Evolutionary conservation across 2,329 filamentous ascomycete genomes (phyloP).

Genomic region (Zalaria sp.): DNA sequence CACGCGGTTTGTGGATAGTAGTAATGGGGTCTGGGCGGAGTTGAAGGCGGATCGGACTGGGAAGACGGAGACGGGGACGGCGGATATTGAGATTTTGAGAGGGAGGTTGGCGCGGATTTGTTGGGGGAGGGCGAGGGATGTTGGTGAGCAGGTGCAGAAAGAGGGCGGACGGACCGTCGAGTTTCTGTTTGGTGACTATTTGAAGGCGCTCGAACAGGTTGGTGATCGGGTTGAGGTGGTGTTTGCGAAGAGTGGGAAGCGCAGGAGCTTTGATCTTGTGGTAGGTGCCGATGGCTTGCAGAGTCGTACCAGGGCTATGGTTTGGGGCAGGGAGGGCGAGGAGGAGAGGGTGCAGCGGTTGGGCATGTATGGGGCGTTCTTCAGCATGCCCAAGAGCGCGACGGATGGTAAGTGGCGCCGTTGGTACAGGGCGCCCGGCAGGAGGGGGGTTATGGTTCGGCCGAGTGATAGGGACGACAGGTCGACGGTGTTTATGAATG

Average conservation of each 20-base stretch:
- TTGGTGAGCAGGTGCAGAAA: conserved; percentile 10
- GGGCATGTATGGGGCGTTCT: conserved; percentile 18
- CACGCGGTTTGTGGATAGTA: conserved; percentile 21
- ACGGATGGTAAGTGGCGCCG: conserved; percentile 15
- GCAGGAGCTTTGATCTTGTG: conserved; percentile 13
- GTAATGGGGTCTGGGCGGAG: conserved; percentile 6
- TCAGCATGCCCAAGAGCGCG: conserved; percentile 12
- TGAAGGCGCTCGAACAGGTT: conserved; percentile 12
- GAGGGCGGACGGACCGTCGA: conserved; percentile 14
- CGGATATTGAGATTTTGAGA: conserved; percentile 42
- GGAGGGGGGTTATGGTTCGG: conserved; percentile 16
- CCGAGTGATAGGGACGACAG: conserved; percentile 10
- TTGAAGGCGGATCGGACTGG: not conserved
- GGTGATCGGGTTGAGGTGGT: conserved; percentile 11
- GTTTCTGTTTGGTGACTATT: conserved; percentile 15
- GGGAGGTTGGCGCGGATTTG: conserved; percentile 29
- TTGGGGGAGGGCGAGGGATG: conserved; percentile 9
- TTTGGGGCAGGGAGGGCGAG: conserved; percentile 13
- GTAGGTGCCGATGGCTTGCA: conserved; percentile 19
- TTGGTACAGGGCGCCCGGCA: conserved; percentile 16
- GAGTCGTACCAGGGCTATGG: conserved; percentile 13
- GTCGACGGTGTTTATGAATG: conserved; percentile 13
- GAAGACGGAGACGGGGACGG: conserved; percentile 19
- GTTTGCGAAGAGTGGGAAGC: conserved; percentile 12
- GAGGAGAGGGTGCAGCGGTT: conserved; percentile 7